These are phyloP conservation scores for Naumovozyma baii DNA, from an alignment of 805 yeast genomes.

Conservation along the genomic window DNA sequence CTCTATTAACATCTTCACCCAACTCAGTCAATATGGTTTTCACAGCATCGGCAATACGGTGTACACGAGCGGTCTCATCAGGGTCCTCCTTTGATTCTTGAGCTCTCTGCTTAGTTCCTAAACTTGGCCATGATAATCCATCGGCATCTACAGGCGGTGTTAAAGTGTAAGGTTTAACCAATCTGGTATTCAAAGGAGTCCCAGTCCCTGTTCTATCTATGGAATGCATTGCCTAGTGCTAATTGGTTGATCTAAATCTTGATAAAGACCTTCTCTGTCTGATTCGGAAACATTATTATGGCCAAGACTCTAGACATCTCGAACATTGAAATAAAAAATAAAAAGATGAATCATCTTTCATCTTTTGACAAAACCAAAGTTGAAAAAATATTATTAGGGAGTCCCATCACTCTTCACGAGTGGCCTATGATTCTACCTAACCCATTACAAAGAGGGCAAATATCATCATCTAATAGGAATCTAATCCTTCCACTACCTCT, in stretches of 20 bases:
- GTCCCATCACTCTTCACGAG: not conserved
- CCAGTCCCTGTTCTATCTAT: slow-evolving; percentile 12
- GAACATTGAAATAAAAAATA: too few species aligned
- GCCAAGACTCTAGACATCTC: too few species aligned
- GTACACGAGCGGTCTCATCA: slow-evolving; percentile 56
- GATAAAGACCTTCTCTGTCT: too few species aligned
- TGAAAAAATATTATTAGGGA: not conserved
- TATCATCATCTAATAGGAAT: slow-evolving; percentile 50
- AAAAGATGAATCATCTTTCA: not conserved
- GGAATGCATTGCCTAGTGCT: not conserved
- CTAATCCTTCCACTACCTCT: slow-evolving; percentile 51
- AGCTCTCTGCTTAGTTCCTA: slow-evolving; percentile 71
- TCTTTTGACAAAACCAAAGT: not conserved
- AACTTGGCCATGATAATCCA: slow-evolving; percentile 89
- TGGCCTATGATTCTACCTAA: slow-evolving; percentile 43
- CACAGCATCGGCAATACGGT: slow-evolving; percentile 78
- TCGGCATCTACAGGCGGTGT: slow-evolving; percentile 82
- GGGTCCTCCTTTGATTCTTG: slow-evolving; percentile 47
- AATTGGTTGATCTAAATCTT: too few species aligned
- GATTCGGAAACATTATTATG: not conserved
- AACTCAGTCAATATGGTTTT: slow-evolving; percentile 61
- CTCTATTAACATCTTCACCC: slow-evolving; percentile 85
- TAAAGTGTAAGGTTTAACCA: slow-evolving; percentile 73
- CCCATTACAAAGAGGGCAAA: slow-evolving; percentile 59
- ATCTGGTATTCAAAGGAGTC: slow-evolving; percentile 64